These are phyloP conservation scores for Histomonas meleagridis DNA, from an alignment of 208 protist species.

Conservation along the genomic window DNA sequence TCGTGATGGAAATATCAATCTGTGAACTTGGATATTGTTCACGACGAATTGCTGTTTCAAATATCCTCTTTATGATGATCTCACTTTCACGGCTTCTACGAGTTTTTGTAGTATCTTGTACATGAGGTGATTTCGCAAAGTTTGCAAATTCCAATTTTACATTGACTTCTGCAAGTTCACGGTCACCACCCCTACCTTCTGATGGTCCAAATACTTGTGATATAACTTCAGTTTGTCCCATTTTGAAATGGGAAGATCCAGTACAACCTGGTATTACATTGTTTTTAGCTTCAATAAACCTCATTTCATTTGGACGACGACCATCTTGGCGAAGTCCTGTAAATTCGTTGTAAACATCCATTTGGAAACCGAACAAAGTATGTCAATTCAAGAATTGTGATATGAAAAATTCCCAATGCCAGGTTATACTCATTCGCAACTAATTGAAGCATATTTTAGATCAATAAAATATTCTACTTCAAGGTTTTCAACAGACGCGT, in stretches of 20 bases:
- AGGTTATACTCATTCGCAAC: too few relatives aligned
- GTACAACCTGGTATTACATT: constrained; percentile 57
- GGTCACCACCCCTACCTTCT: background rate
- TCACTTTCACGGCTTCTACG: constrained; percentile 49
- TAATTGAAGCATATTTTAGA: background rate
- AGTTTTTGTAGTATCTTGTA: background rate
- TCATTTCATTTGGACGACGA: constrained; percentile 61
- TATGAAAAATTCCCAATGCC: too few relatives aligned
- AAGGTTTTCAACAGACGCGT: background rate
- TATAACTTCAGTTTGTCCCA: constrained; percentile 56
- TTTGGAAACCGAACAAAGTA: too few relatives aligned
- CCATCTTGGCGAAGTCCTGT: constrained; percentile 66
- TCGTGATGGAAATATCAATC: constrained; percentile 64
- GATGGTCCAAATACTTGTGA: constrained; percentile 66
- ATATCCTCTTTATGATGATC: constrained; percentile 55
- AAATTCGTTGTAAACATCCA: constrained; percentile 37
- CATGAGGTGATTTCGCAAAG: constrained; percentile 22
- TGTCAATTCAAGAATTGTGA: too few relatives aligned
- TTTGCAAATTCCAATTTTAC: background rate
- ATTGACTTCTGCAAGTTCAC: background rate
- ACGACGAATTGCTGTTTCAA: constrained; percentile 52
- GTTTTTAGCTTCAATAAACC: constrained; percentile 56
- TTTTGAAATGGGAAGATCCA: constrained; percentile 57
- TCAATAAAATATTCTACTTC: background rate
- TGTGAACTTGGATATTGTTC: constrained; percentile 59